These are phyloP conservation scores for Suaeda aralocaspica DNA, from an alignment of 148 eudicot genomes.

Conservation along the genomic window DNA sequence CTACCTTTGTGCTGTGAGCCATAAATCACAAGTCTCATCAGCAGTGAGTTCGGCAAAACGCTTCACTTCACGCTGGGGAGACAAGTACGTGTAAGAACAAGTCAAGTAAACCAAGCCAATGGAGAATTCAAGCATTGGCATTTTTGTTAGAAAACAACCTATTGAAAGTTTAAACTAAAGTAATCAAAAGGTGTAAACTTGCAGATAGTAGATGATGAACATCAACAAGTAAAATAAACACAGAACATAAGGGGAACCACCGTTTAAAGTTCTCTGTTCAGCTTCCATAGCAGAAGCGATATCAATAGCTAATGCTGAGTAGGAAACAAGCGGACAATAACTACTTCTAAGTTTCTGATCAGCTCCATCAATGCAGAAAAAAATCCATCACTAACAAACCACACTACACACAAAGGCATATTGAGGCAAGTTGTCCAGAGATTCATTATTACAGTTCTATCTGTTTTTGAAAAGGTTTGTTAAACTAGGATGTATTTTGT, in stretches of 20 bases:
- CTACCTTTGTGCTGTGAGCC: conserved; percentile 82
- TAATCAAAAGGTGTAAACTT: too few relatives aligned
- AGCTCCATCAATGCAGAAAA: too few relatives aligned
- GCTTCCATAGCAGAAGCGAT: neutral
- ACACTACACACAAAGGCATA: too few relatives aligned
- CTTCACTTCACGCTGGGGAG: conserved; percentile 88
- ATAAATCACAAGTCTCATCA: conserved; percentile 75
- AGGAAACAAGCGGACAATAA: too few relatives aligned
- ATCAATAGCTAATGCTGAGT: too few relatives aligned
- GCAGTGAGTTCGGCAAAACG: conserved; percentile 81
- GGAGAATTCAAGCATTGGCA: too few relatives aligned
- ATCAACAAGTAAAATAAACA: too few relatives aligned
- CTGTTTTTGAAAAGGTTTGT: neutral
- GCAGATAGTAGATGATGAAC: too few relatives aligned
- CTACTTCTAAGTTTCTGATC: too few relatives aligned
- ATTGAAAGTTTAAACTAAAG: too few relatives aligned
- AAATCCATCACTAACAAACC: neutral
- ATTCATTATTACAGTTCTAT: neutral
- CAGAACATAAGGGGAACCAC: neutral
- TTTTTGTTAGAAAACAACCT: too few relatives aligned
- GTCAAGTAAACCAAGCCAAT: conserved; percentile 60
- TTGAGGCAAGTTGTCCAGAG: neutral
- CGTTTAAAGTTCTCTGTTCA: neutral
- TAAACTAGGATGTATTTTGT: conserved; percentile 2
- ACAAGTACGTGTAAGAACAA: conserved; percentile 70